Base-by-base conservation (phyloP, 768 basidiomycete species). In the Leucosporidium creatinivorum region DNA sequence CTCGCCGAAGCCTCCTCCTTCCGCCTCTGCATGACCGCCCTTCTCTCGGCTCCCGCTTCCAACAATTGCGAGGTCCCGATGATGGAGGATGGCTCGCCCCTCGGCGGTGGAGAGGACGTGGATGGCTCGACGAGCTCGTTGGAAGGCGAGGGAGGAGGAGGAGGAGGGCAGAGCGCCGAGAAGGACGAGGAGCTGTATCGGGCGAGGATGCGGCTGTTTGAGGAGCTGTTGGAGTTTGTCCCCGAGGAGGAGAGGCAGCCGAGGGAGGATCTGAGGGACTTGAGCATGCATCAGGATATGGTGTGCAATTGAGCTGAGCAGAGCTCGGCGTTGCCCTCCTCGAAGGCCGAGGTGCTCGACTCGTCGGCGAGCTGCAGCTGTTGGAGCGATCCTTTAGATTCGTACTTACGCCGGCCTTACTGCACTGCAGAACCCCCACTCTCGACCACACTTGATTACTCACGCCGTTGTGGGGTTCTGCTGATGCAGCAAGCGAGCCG, bases 21-120 rank as follows among this genome's bases (percentile, higher is more conserved):
- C 63, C 69, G 72, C 9, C n/a, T 55, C 4, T 75, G 75, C 67
- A 74, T 75, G 73, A 47, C 67, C 18, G 56, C 67, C 12, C 65
- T 75, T 15, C 66, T 75, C 15, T 51, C 73, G 7, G 69, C 71
- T 0, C 67, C 67, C 0, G 50, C 62, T 3, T 12, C 23, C 12
- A 47, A 66, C 55, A 70, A 68, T 57, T 44, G 52, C 39, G 65
- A 66, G 15, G 64, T 52, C 0, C 33, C 26, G 10, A 62, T 33
- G 39, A 52, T 15, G 36, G 62, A 69, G 33, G 51, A 28, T 25
- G 36, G 28, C 15, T 19, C n/a, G 19, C 13, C 58, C 51, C 67
- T 66, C 33, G 61, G 23, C 31, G 59, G 52, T 26, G 39, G n/a
- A n/a, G n/a, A 61, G 1, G 36, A 61, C 2, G 54, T 66, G 48